Percentiles rank a stretch among this genome's conserved stretches.
Conservation (phyloP, 192 early-diverging fungal species). For the Coemansia sp. region DNA sequence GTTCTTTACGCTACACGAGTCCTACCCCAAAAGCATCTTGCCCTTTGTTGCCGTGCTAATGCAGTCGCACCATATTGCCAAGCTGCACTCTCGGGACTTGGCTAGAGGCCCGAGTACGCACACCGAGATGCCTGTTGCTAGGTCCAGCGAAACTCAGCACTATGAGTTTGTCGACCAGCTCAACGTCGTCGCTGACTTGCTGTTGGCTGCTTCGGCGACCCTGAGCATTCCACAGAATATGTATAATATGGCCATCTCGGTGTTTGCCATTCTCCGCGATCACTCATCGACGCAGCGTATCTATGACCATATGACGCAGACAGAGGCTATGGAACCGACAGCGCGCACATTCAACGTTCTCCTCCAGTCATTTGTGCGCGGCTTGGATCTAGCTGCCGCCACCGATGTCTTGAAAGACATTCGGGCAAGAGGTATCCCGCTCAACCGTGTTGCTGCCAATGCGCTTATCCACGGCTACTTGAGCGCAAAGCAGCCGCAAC, state of each 20-base stretch:
- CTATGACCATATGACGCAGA: slow-evolving; percentile 34
- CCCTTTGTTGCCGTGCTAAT: slow-evolving; percentile 18
- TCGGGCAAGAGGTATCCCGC: slow-evolving; percentile 10
- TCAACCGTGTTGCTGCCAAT: slow-evolving; percentile 25
- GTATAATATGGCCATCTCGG: slow-evolving; percentile 39
- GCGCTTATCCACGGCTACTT: slow-evolving; percentile 33
- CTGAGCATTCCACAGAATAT: slow-evolving; percentile 25
- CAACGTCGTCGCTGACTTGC: neutral
- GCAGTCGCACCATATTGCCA: slow-evolving; percentile 20
- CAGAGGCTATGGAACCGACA: slow-evolving; percentile 30
- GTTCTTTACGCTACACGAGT: slow-evolving; percentile 13
- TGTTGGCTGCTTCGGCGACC: neutral
- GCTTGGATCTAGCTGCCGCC: slow-evolving; percentile 17
- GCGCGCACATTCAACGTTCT: slow-evolving; percentile 33
- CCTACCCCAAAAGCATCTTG: slow-evolving; percentile 6
- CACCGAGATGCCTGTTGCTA: neutral
- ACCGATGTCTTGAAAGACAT: slow-evolving; percentile 18
- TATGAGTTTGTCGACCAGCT: slow-evolving; percentile 9
- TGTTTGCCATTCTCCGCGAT: slow-evolving; percentile 31
- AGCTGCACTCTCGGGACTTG: neutral
- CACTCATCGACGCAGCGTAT: slow-evolving; percentile 22
- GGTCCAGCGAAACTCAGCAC: neutral
- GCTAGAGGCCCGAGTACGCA: neutral
- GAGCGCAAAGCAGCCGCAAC: neutral
- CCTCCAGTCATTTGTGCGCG: slow-evolving; percentile 28